These are phyloP conservation scores for Cenchrus americanus DNA, from an alignment of 176 grass and related monocot genomes.

Conservation along the genomic window DNA sequence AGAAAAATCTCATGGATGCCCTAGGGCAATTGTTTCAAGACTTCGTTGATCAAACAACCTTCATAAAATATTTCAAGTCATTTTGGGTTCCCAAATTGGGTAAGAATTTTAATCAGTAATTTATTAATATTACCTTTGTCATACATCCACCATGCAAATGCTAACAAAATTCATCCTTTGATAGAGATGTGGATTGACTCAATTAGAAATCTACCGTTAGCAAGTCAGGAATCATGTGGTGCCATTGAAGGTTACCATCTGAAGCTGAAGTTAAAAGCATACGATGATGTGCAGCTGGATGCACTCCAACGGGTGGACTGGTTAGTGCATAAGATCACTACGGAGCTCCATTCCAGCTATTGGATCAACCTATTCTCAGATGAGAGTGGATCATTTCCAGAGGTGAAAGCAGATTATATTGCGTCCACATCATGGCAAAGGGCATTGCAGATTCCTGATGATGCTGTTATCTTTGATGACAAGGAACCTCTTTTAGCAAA, in stretches of 20 bases:
- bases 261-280: constrained; percentile 88
- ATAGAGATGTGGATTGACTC: constrained; percentile 93
- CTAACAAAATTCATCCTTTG: constrained; percentile 38
- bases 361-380: constrained; percentile 86
- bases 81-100: constrained; percentile 96
- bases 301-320: constrained; percentile 87
- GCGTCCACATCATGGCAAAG: constrained; percentile 88
- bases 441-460: constrained; percentile 68
- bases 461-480: constrained; percentile 61
- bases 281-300: constrained; percentile 78
- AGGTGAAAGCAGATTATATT: constrained; percentile 81
- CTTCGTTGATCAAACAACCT: constrained; percentile 84
- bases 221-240: constrained; percentile 77
- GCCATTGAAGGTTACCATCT: constrained; percentile 90
- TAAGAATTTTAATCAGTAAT: constrained; percentile 36
- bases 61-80: constrained; percentile 87
- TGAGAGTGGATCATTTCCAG: constrained; percentile 83
- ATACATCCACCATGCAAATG: not conserved
- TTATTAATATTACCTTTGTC: constrained; percentile 2
- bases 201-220: constrained; percentile 70
- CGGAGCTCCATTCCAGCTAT: constrained; percentile 86
- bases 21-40: constrained; percentile 81
- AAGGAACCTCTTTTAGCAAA: constrained; percentile 55
- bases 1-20: constrained; percentile 63
- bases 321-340: constrained; percentile 92